A percentile compares a stretch with the other conserved stretches of the same genome.
Conservation (phyloP, 371 early-diverging fungal species). For the Mucor indicus region DNA sequence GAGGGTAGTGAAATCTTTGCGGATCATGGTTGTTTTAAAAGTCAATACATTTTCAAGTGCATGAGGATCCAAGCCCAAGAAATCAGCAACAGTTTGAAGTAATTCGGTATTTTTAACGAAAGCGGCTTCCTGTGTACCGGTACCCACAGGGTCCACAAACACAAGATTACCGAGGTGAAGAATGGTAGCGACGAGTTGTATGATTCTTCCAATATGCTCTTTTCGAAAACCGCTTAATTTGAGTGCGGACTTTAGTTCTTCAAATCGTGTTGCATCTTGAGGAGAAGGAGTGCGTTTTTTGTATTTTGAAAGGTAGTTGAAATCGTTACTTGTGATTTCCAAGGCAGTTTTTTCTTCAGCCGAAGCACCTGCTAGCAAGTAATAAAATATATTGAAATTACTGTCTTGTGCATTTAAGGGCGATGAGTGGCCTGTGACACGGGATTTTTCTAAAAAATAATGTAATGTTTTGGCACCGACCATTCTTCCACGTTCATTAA, state of each 20-base stretch:
- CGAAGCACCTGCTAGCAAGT: slow-evolving; percentile 59
- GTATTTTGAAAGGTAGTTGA: slow-evolving; percentile 18
- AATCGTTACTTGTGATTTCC: slow-evolving; percentile 20
- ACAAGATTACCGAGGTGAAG: slow-evolving; percentile 88
- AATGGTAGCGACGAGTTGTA: slow-evolving; percentile 86
- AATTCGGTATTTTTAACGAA: slow-evolving; percentile 72
- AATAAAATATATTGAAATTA: slow-evolving; percentile 93
- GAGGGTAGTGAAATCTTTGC: slow-evolving; percentile 82
- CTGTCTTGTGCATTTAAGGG: slow-evolving; percentile 52
- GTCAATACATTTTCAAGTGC: slow-evolving; percentile 83
- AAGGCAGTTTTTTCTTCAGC: slow-evolving; percentile 37
- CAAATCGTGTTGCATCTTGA: slow-evolving; percentile 56
- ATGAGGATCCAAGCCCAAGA: slow-evolving; percentile 80
- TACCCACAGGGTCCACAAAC: slow-evolving; percentile 65
- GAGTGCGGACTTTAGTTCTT: slow-evolving; percentile 69
- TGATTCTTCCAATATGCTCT: slow-evolving; percentile 78
- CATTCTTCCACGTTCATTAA: slow-evolving; percentile 64
- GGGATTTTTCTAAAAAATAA: slow-evolving; percentile 86
- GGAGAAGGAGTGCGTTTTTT: slow-evolving; percentile 9
- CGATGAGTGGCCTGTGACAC: slow-evolving; percentile 54
- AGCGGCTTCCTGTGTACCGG: slow-evolving; percentile 64
- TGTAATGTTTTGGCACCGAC: slow-evolving; percentile 76
- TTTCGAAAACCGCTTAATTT: slow-evolving; percentile 80
- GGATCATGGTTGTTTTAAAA: slow-evolving; percentile 79
- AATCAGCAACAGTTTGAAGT: slow-evolving; percentile 79